Base-by-base conservation (phyloP, 1,284 basidiomycete species). In the Volvariella volvacea region DNA sequence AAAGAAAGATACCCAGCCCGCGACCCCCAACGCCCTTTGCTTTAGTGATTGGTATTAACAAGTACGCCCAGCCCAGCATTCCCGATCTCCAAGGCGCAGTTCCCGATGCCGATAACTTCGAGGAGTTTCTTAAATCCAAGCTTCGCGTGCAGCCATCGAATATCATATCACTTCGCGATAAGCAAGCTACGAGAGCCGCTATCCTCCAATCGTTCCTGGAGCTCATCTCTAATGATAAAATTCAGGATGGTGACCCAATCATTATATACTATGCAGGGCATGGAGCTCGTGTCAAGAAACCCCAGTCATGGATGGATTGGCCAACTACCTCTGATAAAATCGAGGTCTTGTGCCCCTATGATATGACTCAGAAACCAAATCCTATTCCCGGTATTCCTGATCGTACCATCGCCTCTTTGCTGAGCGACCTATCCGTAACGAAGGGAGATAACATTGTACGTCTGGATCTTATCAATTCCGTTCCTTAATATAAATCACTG, bases 211-310 rank as follows among this genome's bases (percentile, higher is more conserved):
- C 46, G 0, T 60, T 71, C 43, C 16, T 45, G 14, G 42, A 48
- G 25, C 56, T 69, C 6, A 37, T 51, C 1, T 46, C 58, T 17
- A 58, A 62, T 41, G 22, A 25, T 1, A 41, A 46, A 7, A 62
- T 64, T 36, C 34, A 48, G 16, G 46, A 49, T 28, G 55, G 56
- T 22, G 49, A 56, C 3, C 52, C 56, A 14, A 63, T 68, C 28
- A 51, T 67, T 32, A 61, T 69, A 36, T 67, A 59, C 48, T 69
- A 57, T 44, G 62, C 66, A 4, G 67, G 67, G 2, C 66, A 70
- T 46, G 67, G 67, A 12, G 52, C 56, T 1, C 50, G 59, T 19
- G 48, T 50, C 2, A 38, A 52, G 0, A 61, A 56, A 28, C 63
- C 62, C 1, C 2, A 15, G 15, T 48, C 48, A 22, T 50, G 51